phyloP scores from a whole-genome alignment of 305 asterid genomes.

The Fraxinus albicans region DNA sequence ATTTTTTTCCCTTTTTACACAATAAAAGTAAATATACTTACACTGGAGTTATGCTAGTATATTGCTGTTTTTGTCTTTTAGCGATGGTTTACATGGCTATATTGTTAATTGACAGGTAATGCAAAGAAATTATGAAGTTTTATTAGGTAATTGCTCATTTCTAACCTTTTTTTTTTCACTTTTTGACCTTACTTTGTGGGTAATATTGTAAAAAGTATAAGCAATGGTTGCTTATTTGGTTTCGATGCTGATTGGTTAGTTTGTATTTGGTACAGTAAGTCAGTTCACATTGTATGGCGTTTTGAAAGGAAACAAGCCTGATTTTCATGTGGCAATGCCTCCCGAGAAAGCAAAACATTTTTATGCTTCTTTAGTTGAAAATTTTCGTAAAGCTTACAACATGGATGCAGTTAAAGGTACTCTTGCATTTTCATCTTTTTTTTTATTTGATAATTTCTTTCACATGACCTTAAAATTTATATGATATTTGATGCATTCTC shows the following conservation, averaged over 20 bases:
- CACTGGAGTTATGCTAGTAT: background rate
- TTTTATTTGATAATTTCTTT: background rate
- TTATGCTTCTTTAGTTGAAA: slow-evolving; percentile 76
- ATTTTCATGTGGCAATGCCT: slow-evolving; percentile 96
- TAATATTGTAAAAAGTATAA: background rate
- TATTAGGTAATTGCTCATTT: slow-evolving; percentile 54
- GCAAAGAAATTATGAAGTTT: slow-evolving; percentile 76
- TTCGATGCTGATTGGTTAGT: slow-evolving; percentile 1
- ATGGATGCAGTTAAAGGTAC: slow-evolving; percentile 73
- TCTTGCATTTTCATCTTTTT: background rate
- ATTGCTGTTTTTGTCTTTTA: slow-evolving; percentile 8
- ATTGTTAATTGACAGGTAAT: slow-evolving; percentile 62
- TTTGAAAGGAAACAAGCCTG: slow-evolving; percentile 91
- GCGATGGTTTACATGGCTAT: slow-evolving; percentile 17
- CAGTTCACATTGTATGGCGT: slow-evolving; percentile 88
- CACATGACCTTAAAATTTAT: background rate
- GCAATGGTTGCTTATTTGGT: background rate
- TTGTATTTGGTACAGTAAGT: slow-evolving; percentile 62
- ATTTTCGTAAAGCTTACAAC: slow-evolving; percentile 66
- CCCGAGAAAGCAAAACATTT: slow-evolving; percentile 72
- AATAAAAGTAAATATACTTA: background rate
- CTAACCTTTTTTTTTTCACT: background rate
- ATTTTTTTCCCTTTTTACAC: background rate
- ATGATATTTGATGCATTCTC: background rate
- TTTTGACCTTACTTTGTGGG: background rate